These are phyloP conservation scores for Talinum fruticosum DNA, from an alignment of 148 eudicot species.

Conservation along the genomic window DNA sequence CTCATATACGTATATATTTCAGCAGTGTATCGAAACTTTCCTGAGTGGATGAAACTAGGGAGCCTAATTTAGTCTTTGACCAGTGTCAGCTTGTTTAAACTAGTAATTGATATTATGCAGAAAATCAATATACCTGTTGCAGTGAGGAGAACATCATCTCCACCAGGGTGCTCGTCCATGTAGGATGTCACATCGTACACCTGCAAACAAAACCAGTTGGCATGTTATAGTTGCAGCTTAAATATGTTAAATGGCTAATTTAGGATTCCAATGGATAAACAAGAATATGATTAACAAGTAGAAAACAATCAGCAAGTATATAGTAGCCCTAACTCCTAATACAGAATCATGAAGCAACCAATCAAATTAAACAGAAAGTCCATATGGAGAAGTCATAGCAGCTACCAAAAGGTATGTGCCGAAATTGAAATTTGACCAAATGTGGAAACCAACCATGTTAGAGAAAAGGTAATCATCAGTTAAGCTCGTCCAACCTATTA, in stretches of 20 bases:
- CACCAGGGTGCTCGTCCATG: slow-evolving; percentile 93
- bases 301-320: neutral
- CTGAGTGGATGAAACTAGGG: neutral
- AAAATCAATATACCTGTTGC: slow-evolving; percentile 50
- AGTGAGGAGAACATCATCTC: slow-evolving; percentile 75
- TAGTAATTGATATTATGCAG: neutral
- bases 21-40: neutral
- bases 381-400: neutral
- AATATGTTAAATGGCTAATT: neutral
- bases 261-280: neutral
- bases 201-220: slow-evolving; percentile 28
- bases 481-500: neutral
- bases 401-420: too few species aligned
- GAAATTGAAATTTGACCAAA: too few species aligned
- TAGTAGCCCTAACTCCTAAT: neutral
- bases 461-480: neutral
- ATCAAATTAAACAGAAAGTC: neutral
- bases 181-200: slow-evolving; percentile 90
- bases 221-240: neutral
- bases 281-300: neutral
- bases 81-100: neutral
- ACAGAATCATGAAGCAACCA: neutral
- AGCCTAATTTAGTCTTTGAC: neutral
- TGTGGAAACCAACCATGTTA: too few species aligned
- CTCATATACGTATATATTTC: neutral